A percentile compares a stretch with the other conserved stretches of the same genome.
Conservation (phyloP, 148 eudicot genomes). For the Bassia scoparia region DNA sequence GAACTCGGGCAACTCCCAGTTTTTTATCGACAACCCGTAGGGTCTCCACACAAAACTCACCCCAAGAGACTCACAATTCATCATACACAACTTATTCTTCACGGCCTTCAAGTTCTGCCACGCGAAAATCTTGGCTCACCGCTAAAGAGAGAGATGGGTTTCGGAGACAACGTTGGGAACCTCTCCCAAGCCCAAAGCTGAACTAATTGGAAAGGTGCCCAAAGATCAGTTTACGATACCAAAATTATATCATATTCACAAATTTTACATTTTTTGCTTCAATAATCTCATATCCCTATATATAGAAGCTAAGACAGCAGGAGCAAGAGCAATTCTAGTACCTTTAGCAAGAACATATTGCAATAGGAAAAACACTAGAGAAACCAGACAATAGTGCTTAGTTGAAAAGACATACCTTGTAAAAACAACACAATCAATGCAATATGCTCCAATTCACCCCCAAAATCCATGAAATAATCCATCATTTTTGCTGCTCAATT, state of each 20-base stretch:
- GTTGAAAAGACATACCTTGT: conserved; percentile 28
- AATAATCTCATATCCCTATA: conserved; percentile 34
- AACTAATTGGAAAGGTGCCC: conserved; percentile 29
- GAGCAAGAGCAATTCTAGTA: conserved; percentile 14
- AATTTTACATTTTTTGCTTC: background rate
- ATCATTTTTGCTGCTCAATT: conserved; percentile 16
- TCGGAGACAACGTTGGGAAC: conserved; percentile 20
- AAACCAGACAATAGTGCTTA: background rate
- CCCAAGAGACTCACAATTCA: conserved; percentile 15
- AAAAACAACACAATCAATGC: conserved; percentile 37
- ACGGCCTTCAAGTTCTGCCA: conserved; percentile 12
- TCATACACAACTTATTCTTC: background rate
- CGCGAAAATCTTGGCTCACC: conserved; percentile 23
- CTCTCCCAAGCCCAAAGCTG: conserved; percentile 52
- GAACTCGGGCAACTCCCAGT: conserved; percentile 25
- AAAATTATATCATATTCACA: too few relatives aligned
- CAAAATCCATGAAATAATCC: conserved; percentile 18
- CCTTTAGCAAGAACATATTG: conserved; percentile 29
- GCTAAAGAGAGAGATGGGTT: conserved; percentile 7
- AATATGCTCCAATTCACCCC: conserved; percentile 30
- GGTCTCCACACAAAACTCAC: conserved; percentile 37
- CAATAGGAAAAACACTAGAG: conserved; percentile 22
- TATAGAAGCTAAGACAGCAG: conserved; percentile 33
- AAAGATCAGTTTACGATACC: background rate
- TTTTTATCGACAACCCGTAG: conserved; percentile 3